phyloP scores from a whole-genome alignment of 352 stramenopile genomes.

The Pythium volutum region DNA sequence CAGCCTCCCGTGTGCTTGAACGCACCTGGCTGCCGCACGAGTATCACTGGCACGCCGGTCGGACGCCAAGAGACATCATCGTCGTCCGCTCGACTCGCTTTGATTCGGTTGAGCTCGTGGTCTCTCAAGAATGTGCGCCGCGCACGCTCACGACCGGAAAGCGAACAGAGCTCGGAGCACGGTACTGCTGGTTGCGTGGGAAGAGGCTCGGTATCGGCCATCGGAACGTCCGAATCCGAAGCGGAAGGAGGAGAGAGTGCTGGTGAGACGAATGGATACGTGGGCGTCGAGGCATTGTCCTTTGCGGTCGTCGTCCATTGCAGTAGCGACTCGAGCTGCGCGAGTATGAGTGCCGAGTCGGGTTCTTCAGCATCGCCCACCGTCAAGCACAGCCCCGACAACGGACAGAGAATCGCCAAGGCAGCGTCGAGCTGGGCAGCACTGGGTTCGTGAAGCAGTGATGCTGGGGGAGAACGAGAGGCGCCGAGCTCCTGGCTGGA shows the following conservation, averaged over 20 bases:
- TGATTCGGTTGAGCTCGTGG: conserved; percentile 46
- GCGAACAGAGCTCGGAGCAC: conserved; percentile 59
- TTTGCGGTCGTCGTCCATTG: conserved; percentile 41
- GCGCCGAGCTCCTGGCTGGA: neutral
- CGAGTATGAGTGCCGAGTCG: conserved; percentile 48
- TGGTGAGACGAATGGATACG: conserved; percentile 33
- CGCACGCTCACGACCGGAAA: conserved; percentile 36
- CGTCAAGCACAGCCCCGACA: conserved; percentile 42
- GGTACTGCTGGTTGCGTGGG: neutral
- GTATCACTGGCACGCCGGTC: conserved; percentile 36
- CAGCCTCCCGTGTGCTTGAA: conserved; percentile 58
- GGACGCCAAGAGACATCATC: neutral
- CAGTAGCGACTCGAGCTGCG: conserved; percentile 49
- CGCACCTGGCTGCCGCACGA: conserved; percentile 33
- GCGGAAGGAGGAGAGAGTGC: neutral
- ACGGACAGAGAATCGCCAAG: conserved; percentile 48
- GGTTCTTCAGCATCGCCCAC: conserved; percentile 58
- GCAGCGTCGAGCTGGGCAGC: conserved; percentile 15
- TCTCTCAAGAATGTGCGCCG: conserved; percentile 42
- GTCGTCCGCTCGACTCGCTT: neutral
- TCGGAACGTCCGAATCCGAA: neutral
- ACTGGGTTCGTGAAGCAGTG: conserved; percentile 51
- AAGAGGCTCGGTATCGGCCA: neutral
- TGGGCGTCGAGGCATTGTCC: neutral
- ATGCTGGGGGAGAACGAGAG: neutral